Base-by-base conservation (phyloP, 2,329 filamentous ascomycete genomes). In the Tolypocladium album region DNA sequence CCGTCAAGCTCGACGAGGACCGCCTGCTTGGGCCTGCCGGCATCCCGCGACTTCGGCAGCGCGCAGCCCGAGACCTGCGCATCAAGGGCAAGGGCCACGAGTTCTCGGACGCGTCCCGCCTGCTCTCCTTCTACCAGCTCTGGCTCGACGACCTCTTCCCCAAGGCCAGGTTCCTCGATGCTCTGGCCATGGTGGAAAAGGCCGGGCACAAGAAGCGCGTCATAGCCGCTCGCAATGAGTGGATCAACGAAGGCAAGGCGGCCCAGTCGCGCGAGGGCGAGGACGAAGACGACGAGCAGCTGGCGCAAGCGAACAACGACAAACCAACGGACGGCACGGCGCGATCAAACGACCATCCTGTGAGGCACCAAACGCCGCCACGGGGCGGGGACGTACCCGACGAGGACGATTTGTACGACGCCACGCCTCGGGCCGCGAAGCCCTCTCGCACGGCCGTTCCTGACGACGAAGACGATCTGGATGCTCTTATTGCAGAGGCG, bases 71-170 rank as follows among this genome's bases (percentile, higher is more conserved):
- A 58, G 81, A 85, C 38, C 76, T 97, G 24, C 90, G 84, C 64
- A 85, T 97, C 66, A 95, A 93, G 71, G 94, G 94, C 57, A 97
- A 96, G 73, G 93, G 92, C 0, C 90, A 97, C 71, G 94, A 99
- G 87, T 97, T 94, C 74, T 87, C 88, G 22, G 94, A 99, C 70
- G 85, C 92, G 13, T 83, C 87, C 0, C 85, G 87, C 20, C 81
- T 99, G 31, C 80, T 99, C 56, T 90, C 89, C 31, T 90, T 95
- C 71, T 99, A 97, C 71, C 94, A 97, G 71, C 75, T 96, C 60
- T 99, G 94, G 94, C 88, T 99, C 2, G 93, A 99, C 74, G 92
- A 97, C 69, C 79, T 99, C 15, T 99, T 92, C 69, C 94, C 94
- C 15, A 92, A 95, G 69, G 94, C 93, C 6, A 93, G 92, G 69